A percentile compares a stretch with the other conserved stretches of the same genome.
Conservation (phyloP, 257 asterid genomes). For the Solanum pimpinellifolium region DNA sequence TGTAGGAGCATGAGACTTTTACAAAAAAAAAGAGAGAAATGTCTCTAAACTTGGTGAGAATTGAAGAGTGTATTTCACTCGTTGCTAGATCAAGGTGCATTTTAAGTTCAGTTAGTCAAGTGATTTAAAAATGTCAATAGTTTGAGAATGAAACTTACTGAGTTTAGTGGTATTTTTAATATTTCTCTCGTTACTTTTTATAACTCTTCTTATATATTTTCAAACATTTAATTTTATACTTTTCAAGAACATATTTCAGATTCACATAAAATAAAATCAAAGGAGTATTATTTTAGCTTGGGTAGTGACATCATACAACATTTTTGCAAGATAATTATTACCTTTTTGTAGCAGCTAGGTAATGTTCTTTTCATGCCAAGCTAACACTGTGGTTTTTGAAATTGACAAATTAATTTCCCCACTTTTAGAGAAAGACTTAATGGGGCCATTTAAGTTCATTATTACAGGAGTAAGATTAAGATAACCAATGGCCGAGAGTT, state of each 20-base stretch:
- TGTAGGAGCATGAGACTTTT: not conserved
- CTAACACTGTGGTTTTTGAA: not conserved
- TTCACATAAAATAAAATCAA: not conserved
- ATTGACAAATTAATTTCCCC: not conserved
- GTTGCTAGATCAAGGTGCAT: no score
- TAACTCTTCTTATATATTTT: no score
- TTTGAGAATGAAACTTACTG: not conserved
- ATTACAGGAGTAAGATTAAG: not conserved
- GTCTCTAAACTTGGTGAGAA: not conserved
- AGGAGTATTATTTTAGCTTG: not conserved
- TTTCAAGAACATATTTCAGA: not conserved
- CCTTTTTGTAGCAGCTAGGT: not conserved
- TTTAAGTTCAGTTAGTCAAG: no score
- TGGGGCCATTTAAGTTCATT: not conserved
- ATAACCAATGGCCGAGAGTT: not conserved
- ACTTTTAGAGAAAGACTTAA: not conserved
- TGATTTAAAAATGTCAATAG: not conserved
- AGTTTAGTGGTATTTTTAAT: not conserved
- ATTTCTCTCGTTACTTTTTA: no score
- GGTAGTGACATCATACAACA: not conserved
- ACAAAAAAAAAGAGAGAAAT: not conserved
- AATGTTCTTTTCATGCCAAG: not conserved
- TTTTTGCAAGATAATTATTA: not conserved
- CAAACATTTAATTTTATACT: no score
- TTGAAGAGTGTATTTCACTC: no score